phyloP scores from a whole-genome alignment of 352 stramenopile genomes.

The Phytophthora citrophthora region DNA sequence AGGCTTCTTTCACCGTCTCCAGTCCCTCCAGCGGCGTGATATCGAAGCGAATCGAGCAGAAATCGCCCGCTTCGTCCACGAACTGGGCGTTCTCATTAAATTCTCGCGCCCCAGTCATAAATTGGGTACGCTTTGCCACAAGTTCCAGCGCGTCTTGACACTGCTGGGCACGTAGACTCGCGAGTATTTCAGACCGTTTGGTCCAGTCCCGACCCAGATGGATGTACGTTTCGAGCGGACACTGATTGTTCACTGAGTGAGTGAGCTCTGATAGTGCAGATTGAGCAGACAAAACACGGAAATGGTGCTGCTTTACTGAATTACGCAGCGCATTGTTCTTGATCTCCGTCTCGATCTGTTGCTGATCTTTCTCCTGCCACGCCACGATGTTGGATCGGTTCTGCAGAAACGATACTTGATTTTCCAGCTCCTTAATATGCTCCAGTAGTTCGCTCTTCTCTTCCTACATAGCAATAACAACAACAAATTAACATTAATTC shows the following conservation, averaged over 20 bases:
- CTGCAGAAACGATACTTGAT: slow-evolving; percentile 39
- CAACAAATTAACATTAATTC: not conserved
- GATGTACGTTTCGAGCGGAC: slow-evolving; percentile 51
- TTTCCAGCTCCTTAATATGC: slow-evolving; percentile 41
- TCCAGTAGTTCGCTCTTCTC: slow-evolving; percentile 45
- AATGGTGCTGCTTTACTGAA: slow-evolving; percentile 40
- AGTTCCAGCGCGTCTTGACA: slow-evolving; percentile 43
- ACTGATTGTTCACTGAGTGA: slow-evolving; percentile 32
- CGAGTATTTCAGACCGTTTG: slow-evolving; percentile 36
- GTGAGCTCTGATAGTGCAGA: slow-evolving; percentile 45
- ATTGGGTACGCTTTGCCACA: slow-evolving; percentile 53
- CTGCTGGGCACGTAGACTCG: slow-evolving; percentile 42
- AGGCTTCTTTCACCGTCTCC: slow-evolving; percentile 38
- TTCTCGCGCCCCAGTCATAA: slow-evolving; percentile 42
- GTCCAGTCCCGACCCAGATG: slow-evolving; percentile 41
- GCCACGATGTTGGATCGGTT: slow-evolving; percentile 33
- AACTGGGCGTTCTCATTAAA: slow-evolving; percentile 52
- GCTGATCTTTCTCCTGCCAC: slow-evolving; percentile 34
- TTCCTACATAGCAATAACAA: slow-evolving; percentile 26
- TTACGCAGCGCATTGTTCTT: slow-evolving; percentile 41
- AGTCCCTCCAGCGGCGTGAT: slow-evolving; percentile 39
- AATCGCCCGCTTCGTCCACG: slow-evolving; percentile 47
- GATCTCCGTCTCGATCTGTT: slow-evolving; percentile 36
- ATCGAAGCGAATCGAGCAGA: slow-evolving; percentile 51
- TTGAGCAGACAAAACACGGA: slow-evolving; percentile 41